These are phyloP conservation scores for Mollisiaceae sp. DNA, from an alignment of 2,329 filamentous ascomycete genomes.

Conservation along the genomic window DNA sequence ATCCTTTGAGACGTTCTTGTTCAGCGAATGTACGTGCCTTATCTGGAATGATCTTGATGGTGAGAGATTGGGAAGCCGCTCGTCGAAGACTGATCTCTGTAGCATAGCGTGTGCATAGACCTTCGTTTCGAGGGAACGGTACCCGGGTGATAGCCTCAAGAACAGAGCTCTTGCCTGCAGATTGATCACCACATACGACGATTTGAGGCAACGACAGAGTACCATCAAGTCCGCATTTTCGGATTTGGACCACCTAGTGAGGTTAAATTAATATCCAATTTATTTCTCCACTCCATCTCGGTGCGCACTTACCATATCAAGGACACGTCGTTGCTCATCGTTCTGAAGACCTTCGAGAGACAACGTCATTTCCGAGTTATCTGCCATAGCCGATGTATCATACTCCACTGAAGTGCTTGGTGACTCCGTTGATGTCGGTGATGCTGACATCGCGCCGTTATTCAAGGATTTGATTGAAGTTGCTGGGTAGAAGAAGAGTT, in stretches of 20 bases:
- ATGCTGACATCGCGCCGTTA: not conserved
- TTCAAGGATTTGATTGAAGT: not conserved
- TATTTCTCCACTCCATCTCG: too few relatives aligned
- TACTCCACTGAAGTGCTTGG: not conserved
- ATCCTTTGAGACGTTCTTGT: slow-evolving; percentile 50
- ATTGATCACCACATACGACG: slow-evolving; percentile 68
- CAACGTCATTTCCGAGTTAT: slow-evolving; percentile 15
- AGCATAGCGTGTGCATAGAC: slow-evolving; percentile 63
- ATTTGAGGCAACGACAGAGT: slow-evolving; percentile 61
- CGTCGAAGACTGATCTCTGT: slow-evolving; percentile 51
- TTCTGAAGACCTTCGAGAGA: slow-evolving; percentile 42
- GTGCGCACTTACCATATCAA: slow-evolving; percentile 48
- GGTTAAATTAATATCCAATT: too few relatives aligned
- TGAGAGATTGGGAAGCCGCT: slow-evolving; percentile 50
- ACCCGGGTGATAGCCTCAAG: slow-evolving; percentile 68
- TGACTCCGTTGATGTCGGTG: not conserved
- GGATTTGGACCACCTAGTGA: slow-evolving; percentile 59
- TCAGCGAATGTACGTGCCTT: slow-evolving; percentile 53
- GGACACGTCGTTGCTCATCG: slow-evolving; percentile 59
- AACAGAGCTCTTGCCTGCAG: slow-evolving; percentile 67
- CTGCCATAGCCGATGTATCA: not conserved
- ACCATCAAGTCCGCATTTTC: slow-evolving; percentile 57
- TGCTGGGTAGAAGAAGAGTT: not conserved
- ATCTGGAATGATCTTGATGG: slow-evolving; percentile 61
- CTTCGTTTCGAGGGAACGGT: slow-evolving; percentile 63